These are phyloP conservation scores for Trichoderma erinaceum DNA, from an alignment of 495 filamentous ascomycete genomes.

Conservation along the genomic window DNA sequence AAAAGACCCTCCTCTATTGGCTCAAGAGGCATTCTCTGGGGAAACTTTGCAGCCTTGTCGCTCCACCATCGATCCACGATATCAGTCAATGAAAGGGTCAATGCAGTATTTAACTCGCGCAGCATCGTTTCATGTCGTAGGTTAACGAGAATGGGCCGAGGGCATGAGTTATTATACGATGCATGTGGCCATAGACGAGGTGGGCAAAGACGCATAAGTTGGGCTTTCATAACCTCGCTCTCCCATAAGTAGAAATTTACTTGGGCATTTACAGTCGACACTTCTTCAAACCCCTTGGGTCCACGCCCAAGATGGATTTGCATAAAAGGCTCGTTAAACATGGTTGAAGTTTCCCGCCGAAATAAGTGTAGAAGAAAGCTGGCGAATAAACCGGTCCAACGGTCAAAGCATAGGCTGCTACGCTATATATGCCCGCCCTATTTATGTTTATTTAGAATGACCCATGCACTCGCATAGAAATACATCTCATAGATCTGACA, in stretches of 20 bases:
- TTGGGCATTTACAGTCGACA: neutral
- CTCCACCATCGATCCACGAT: constrained; percentile 41
- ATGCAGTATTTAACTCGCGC: constrained; percentile 23
- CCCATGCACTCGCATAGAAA: too few relatives aligned
- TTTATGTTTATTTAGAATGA: too few relatives aligned
- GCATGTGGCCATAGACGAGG: neutral
- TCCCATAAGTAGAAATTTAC: neutral
- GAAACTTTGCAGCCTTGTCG: constrained; percentile 29
- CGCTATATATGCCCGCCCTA: too few relatives aligned
- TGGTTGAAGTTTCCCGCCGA: too few relatives aligned
- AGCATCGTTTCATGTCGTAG: constrained; percentile 17
- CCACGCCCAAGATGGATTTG: neutral
- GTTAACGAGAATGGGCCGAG: neutral
- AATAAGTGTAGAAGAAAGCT: too few relatives aligned
- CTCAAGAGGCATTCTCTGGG: constrained; percentile 36
- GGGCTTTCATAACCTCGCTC: neutral
- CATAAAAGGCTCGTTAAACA: neutral
- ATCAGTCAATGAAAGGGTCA: constrained; percentile 31
- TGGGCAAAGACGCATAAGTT: neutral
- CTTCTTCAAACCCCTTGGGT: neutral
- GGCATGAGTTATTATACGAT: neutral
- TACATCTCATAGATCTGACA: too few relatives aligned
- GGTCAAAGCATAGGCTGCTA: too few relatives aligned
- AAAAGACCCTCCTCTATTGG: constrained; percentile 32
- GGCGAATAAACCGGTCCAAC: too few relatives aligned